Evolutionary conservation across 257 asterid genomes (phyloP), one percentile per base, ranked within the genome.

Genomic region (Plantago ovata): DNA sequence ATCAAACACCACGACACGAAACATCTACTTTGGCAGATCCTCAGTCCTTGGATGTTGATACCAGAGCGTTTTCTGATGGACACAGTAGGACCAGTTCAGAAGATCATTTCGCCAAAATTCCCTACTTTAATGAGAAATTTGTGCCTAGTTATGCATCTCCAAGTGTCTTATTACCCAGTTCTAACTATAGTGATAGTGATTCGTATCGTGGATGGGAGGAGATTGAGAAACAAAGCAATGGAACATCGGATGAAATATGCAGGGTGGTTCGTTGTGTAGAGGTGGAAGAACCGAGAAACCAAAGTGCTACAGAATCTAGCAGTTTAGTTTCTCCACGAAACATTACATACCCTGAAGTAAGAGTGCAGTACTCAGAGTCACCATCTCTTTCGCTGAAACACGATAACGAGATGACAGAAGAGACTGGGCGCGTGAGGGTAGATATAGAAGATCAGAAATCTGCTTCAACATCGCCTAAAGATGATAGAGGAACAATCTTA

Each of bases 191-290:
- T 5, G 96, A 81, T 56, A 78, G 73, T 23, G 85, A 80, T 58
- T 84, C 94, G 5, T 74, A 61, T 69, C 81, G 68, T 39, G 88
- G 75, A 18, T 93, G 99, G 99, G 97, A 75, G 58, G 95, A 82
- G 33, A 72, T 79, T 5, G 99, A 84, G 53, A 80, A 80, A 64
- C 87, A 73, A 69, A 93, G 99, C 39, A 64, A 65, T 33, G 82
- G 70, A 47, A 45, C 83, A 8, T 81, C 86, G 3, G 97, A 89
- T 70, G 96, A 93, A 67, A 61, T 71, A 18, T 89, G 93, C 77
- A 75, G 78, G 73, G 97, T 82, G 64, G 97, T 93, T 55, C 88
- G 84, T 65, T 89, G 95, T 76, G 72, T 89, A 15, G 95, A 88
- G 69, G 42, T 72, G 18, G 81, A 74, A 67, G 82, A 81, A 38